Base-by-base conservation (phyloP, 2,329 filamentous ascomycete species). In the Phoma sp. region DNA sequence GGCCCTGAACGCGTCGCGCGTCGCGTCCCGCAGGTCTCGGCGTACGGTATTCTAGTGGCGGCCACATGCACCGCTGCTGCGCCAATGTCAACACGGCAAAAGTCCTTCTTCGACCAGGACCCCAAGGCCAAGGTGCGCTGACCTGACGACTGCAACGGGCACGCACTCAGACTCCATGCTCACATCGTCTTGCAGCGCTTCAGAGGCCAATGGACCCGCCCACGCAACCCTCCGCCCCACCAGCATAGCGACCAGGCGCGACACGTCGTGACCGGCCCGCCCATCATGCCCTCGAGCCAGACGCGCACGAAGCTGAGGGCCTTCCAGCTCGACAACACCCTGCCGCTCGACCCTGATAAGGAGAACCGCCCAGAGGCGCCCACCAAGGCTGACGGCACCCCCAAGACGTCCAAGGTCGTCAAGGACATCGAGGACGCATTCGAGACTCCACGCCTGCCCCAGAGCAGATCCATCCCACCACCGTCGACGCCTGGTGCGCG, bases 401-500 rank as follows among this genome's bases (percentile, higher is more conserved):
- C 66, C n/a, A 69, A 68, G 47, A 43, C 56, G 7, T 49, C 60
- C 18, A 65, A 58, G 39, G 55, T 58, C 27, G 39, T 45, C 2
- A 60, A 57, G 27, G 46, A 61, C 33, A 41, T 54, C 8, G 60
- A 57, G n/a, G 62, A 60, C 11, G n/a, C 55, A 10, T 58, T 61
- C 24, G 59, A 63, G 40, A 72, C 68, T 0, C 70, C 72, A 3
- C 69, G 67, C 27, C 55, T 66, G 9, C 62, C 59, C 3, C 65
- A 65, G 22, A 62, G 57, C 4, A 67, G 58, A 43, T 64, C 64
- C 37, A 69, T 62, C 43, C 71, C 75, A 25, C 76, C 76, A 13
- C 85, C 85, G 2, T 84, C 83, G 36, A 87, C 85, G 11, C 84
- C 85, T 2, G 81, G 80, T 23, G 82, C 84, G 38, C 76, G 83